Evolutionary conservation across 2,329 filamentous ascomycete genomes (phyloP).

Genomic region (Hymenoscyphus linearis): DNA sequence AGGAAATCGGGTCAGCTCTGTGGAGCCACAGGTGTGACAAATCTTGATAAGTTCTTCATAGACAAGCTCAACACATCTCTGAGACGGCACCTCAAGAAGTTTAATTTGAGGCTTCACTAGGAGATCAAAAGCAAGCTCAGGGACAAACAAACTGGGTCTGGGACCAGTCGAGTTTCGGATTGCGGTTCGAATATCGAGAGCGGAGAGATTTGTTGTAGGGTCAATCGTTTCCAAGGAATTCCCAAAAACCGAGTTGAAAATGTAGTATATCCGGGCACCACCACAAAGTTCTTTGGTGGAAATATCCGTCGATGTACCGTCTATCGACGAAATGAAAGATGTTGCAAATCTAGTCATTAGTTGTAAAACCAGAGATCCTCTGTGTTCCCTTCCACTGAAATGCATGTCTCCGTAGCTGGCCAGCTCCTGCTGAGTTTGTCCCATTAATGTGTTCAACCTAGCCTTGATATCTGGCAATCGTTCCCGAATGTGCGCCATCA

Average conservation of each 20-base stretch:
- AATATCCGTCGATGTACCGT: constrained; percentile 97
- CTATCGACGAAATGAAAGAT: constrained; percentile 96
- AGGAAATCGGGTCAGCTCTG: constrained; percentile 86
- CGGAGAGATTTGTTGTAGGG: constrained; percentile 89
- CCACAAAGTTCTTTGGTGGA: constrained; percentile 70
- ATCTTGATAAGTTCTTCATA: constrained; percentile 99
- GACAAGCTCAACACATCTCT: constrained; percentile 94
- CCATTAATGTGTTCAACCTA: constrained; percentile 95
- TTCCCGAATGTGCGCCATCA: constrained; percentile 96
- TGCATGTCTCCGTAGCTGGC: constrained; percentile 97
- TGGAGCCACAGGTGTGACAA: constrained; percentile 95
- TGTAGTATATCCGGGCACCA: constrained; percentile 33
- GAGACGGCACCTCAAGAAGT: constrained; percentile 86
- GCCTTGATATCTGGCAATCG: constrained; percentile 97
- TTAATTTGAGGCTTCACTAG: constrained; percentile 99
- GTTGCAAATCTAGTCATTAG: constrained; percentile 98
- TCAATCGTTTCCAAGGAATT: constrained; percentile 95
- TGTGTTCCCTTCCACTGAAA: constrained; percentile 94
- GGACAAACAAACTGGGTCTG: constrained; percentile 90
- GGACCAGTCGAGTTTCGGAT: constrained; percentile 98
- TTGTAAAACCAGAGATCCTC: constrained; percentile 89
- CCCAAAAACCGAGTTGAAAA: constrained; percentile 56
- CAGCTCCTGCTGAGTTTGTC: constrained; percentile 97
- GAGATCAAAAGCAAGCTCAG: constrained; percentile 94
- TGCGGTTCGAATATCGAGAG: constrained; percentile 90